A percentile compares a stretch with the other conserved stretches of the same genome.
Evolutionary conservation across 306 rosid genomes (phyloP).

Genomic region (Myrica gale): DNA sequence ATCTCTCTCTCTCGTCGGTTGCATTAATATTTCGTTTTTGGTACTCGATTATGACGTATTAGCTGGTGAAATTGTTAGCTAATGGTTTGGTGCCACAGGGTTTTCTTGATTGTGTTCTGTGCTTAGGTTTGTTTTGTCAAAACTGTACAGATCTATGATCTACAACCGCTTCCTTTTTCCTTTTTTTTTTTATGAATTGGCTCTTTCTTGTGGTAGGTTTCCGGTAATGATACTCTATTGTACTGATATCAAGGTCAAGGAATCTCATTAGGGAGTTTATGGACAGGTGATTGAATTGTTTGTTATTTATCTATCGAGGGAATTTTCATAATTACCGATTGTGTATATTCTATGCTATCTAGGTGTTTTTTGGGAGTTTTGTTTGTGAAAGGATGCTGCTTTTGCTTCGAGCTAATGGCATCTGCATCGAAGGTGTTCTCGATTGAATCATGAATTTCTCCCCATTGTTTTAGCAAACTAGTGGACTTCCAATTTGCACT

Average conservation of each 20-base stretch:
- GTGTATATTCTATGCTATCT: background rate
- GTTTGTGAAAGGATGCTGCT: background rate
- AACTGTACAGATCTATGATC: background rate
- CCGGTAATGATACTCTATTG: background rate
- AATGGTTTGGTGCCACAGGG: background rate
- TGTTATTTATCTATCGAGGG: background rate
- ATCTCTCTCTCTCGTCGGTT: background rate
- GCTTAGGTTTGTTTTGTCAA: background rate
- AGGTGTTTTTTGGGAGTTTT: background rate
- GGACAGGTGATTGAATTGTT: conserved; percentile 1
- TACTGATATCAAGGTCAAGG: background rate
- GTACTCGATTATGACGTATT: background rate
- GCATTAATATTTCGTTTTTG: background rate
- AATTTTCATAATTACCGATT: background rate
- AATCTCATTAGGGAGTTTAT: background rate
- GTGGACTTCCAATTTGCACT: background rate
- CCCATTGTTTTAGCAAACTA: background rate
- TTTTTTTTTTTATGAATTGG: background rate
- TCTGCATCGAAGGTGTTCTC: background rate
- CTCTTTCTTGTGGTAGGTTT: background rate
- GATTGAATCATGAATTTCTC: background rate
- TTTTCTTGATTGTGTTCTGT: background rate
- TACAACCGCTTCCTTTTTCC: background rate
- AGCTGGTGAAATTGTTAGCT: background rate
- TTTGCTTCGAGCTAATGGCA: background rate